A percentile compares a stretch with the other conserved stretches of the same genome.
Conservation (phyloP, 371 early-diverging fungal species). For the Funneliformis caledonium region DNA sequence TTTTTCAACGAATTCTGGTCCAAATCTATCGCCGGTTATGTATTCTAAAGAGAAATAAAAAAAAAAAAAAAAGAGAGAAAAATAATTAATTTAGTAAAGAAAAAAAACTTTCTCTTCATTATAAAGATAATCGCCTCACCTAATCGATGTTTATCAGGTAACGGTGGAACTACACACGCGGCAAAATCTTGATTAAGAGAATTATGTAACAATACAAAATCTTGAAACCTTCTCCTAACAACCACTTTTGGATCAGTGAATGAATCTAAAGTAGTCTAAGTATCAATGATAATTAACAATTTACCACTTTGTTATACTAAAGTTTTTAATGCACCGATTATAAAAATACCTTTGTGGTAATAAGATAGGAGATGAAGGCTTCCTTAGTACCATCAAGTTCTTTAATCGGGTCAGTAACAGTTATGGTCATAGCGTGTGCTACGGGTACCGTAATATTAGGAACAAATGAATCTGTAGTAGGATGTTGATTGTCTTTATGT, state of each 20-base stretch:
- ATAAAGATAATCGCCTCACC: conserved; percentile 52
- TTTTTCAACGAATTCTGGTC: conserved; percentile 85
- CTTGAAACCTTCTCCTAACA: conserved; percentile 89
- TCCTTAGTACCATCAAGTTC: conserved; percentile 82
- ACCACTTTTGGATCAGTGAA: conserved; percentile 55
- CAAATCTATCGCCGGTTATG: conserved; percentile 93
- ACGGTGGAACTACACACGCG: conserved; percentile 85
- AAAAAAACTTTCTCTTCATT: background rate
- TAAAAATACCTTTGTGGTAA: conserved; percentile 71
- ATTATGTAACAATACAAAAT: conserved; percentile 89
- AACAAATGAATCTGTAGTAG: conserved; percentile 3
- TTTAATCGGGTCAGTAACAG: conserved; percentile 80
- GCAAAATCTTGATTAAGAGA: conserved; percentile 75
- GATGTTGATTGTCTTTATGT: background rate
- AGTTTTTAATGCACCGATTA: background rate
- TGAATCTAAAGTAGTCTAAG: conserved; percentile 61
- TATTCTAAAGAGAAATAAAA: conserved; percentile 65
- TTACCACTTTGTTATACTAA: background rate
- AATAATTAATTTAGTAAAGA: background rate
- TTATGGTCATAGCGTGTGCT: conserved; percentile 51
- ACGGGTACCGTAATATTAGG: background rate
- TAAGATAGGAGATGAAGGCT: conserved; percentile 80
- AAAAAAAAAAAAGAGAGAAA: background rate
- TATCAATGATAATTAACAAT: conserved; percentile 14
- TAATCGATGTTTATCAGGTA: conserved; percentile 90